Evolutionary conservation across 345 rosid species (phyloP).

Genomic region (Limnanthes douglasii): DNA sequence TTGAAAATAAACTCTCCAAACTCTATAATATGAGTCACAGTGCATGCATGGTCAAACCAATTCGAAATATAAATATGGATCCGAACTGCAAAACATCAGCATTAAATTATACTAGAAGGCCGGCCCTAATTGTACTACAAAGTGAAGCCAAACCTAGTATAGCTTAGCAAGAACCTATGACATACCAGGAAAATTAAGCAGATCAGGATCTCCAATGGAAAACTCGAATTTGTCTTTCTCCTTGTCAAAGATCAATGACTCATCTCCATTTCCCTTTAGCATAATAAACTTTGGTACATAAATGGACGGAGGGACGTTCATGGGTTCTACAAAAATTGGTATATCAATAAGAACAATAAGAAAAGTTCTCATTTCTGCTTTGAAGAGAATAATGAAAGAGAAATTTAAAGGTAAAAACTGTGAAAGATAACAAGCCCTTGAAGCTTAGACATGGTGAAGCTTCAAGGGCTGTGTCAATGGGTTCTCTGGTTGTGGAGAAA

Average conservation of each 20-base stretch:
- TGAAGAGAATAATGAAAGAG: no score
- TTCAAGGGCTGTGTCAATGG: no score
- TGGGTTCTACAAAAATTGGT: conserved; percentile 42
- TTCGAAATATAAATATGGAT: conserved; percentile 43
- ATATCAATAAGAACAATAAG: conserved; percentile 45
- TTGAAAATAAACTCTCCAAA: no score
- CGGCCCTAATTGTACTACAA: no score
- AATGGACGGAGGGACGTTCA: conserved; percentile 75
- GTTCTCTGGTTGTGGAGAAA: no score
- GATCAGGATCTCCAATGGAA: conserved; percentile 76
- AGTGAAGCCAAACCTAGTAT: no score
- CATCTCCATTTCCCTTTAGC: conserved; percentile 23
- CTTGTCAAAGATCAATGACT: conserved; percentile 34
- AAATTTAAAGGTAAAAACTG: no score
- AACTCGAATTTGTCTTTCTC: conserved; percentile 43
- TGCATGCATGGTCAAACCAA: no score
- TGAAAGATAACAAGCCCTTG: no score
- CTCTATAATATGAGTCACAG: conserved; percentile 5
- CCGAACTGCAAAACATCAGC: conserved; percentile 32
- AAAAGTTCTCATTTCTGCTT: conserved; percentile 70
- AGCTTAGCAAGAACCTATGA: no score
- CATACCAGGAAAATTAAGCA: conserved; percentile 57
- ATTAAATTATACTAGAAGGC: no score
- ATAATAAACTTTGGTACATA: conserved; percentile 35
- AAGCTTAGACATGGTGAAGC: no score